Evolutionary conservation across 768 basidiomycete genomes (phyloP).

Genomic region (Rossbeevera mucosa): DNA sequence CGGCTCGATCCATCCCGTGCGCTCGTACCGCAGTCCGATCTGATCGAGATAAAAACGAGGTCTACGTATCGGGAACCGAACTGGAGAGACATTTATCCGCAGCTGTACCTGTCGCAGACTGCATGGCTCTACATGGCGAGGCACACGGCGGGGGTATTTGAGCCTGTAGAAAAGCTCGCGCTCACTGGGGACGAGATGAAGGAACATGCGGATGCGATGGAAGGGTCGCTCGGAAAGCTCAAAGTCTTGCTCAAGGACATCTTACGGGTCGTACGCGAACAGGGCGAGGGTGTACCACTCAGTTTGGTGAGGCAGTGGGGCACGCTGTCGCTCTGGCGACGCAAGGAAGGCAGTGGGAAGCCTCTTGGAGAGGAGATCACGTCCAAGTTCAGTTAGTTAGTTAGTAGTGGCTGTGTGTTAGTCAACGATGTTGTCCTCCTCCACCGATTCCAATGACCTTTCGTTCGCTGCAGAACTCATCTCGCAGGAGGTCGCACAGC

Average conservation of each 20-base stretch:
- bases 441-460: constrained; percentile 62
- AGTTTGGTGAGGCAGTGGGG: constrained; percentile 48
- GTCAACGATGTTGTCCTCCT: constrained; percentile 8
- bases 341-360: constrained; percentile 31
- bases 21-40: constrained; percentile 32
- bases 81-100: constrained; percentile 61
- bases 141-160: constrained; percentile 54
- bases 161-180: constrained; percentile 42
- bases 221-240: constrained; percentile 23
- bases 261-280: constrained; percentile 43
- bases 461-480: constrained; percentile 73
- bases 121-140: constrained; percentile 54
- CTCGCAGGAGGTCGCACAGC: constrained; percentile 53
- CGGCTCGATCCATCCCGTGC: constrained; percentile 22
- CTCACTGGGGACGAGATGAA: constrained; percentile 31
- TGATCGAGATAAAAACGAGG: constrained; percentile 37
- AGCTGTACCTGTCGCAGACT: constrained; percentile 68
- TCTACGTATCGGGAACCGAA: constrained; percentile 33
- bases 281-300: constrained; percentile 49
- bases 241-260: constrained; percentile 35
- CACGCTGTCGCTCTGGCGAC: constrained; percentile 46
- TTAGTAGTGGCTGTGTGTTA: constrained; percentile 19
- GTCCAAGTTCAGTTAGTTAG: constrained; percentile 17
- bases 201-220: constrained; percentile 17
- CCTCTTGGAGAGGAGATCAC: constrained; percentile 18